Base-by-base conservation (phyloP, 257 asterid species). In the Solanum corneliomulleri region DNA sequence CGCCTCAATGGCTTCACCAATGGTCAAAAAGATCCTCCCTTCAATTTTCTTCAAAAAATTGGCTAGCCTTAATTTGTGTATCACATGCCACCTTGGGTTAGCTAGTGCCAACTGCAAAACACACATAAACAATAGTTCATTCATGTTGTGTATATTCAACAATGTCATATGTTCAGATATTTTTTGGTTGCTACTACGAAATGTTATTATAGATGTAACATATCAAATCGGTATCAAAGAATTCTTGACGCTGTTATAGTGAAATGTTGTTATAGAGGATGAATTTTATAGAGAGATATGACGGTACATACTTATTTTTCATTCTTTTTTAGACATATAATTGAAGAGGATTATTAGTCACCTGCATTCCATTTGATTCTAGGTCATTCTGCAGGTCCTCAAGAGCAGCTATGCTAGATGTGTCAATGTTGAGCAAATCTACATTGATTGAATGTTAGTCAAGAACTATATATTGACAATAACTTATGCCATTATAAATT, bases 81-180 rank as follows among this genome's bases (percentile, higher is more conserved):
- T 86, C 16, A 90, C 92, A 82, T 87, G 88, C 92, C 91, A 90
- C 87, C 87, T 90, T 41, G 92, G 92, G 76, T 90, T 90, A 20
- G 89, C 78, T 31, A 90, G 60, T 10, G 90, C 90, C 70, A 90
- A 87, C 92, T 90, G 90, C 85, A 86, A 86, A 23, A 66, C 14
- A 88, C 31, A 31, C 18, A 58, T 58, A 42, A 44, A 47, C 14
- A 60, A 13, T 14, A n/a, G 45, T 78, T 25, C 13, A 44, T 68
- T 29, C 39, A n/a, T n/a, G 71, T 11, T 64, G 35, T 25, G 35
- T 10, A n/a, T 0, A 25, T 64, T 64, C 18, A 64, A 60, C 7
- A 23, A 23, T 3, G 6, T 10, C 11, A 62, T 23, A 10, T 10
- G 2, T 23, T 4, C 0, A 5, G 31, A 62, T 23, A 62, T 4